These are phyloP conservation scores for Fusarium haematococcum DNA, from an alignment of 2,329 filamentous ascomycete species.

Conservation along the genomic window DNA sequence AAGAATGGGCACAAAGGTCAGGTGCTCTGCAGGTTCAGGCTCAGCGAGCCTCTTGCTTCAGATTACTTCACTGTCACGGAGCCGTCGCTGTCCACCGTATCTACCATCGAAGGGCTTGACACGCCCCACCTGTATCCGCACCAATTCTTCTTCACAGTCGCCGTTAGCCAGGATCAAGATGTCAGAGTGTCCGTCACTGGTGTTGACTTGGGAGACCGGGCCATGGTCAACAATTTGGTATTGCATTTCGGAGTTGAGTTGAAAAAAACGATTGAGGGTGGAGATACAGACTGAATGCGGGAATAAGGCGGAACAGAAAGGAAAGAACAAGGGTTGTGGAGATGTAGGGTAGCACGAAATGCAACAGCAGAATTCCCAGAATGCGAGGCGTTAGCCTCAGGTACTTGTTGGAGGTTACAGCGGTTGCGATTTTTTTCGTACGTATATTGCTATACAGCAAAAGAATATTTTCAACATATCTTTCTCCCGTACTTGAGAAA, in stretches of 20 bases:
- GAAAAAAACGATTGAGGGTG: neutral
- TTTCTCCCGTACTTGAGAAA: no score
- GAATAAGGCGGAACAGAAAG: neutral
- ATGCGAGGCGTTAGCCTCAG: no score
- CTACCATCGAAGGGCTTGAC: constrained; percentile 1
- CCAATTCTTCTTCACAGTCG: neutral
- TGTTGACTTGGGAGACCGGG: neutral
- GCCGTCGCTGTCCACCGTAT: neutral
- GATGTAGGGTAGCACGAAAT: no score
- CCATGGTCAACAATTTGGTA: neutral
- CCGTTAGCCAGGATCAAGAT: neutral
- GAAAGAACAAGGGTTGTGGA: no score
- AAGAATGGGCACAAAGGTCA: neutral
- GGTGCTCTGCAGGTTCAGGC: neutral
- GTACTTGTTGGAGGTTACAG: no score
- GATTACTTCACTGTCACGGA: constrained; percentile 3
- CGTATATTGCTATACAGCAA: no score
- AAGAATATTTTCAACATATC: no score
- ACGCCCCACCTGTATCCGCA: neutral
- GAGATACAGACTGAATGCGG: neutral
- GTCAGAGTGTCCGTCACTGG: neutral
- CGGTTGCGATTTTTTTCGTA: no score
- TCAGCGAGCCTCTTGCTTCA: constrained; percentile 10
- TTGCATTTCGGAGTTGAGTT: neutral
- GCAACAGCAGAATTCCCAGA: no score